Percentiles rank a stretch among this genome's conserved stretches.
phyloP scores from a whole-genome alignment of 768 basidiomycete species.

The Phallus indusiatus region DNA sequence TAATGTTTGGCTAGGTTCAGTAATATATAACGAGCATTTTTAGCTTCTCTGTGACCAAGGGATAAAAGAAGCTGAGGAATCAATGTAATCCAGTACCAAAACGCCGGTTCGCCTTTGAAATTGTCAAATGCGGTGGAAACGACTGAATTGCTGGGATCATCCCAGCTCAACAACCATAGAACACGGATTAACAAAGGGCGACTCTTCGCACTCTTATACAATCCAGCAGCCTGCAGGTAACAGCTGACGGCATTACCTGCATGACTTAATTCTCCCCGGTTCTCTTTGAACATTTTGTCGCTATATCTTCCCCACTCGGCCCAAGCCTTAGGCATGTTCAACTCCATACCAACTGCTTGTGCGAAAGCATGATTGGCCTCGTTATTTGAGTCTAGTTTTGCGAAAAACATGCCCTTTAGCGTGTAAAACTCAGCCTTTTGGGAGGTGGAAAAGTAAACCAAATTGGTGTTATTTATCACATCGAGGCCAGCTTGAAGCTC shows the following conservation, averaged over 20 bases:
- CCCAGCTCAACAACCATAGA: slow-evolving; percentile 92
- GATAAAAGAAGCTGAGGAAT: slow-evolving; percentile 91
- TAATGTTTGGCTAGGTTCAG: slow-evolving; percentile 83
- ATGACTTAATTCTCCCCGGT: slow-evolving; percentile 57
- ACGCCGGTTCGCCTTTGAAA: slow-evolving; percentile 92
- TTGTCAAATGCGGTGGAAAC: slow-evolving; percentile 75
- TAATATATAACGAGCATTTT: slow-evolving; percentile 83
- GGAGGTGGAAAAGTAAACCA: slow-evolving; percentile 89
- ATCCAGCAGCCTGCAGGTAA: slow-evolving; percentile 93
- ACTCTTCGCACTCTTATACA: slow-evolving; percentile 90
- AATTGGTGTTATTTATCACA: slow-evolving; percentile 98
- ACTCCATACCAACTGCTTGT: slow-evolving; percentile 93
- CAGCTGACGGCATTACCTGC: slow-evolving; percentile 93
- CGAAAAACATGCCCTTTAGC: slow-evolving; percentile 97
- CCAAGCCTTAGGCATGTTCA: slow-evolving; percentile 94
- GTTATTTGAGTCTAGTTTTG: slow-evolving; percentile 72
- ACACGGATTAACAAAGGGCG: slow-evolving; percentile 85
- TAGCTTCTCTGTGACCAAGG: slow-evolving; percentile 84
- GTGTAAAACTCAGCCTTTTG: slow-evolving; percentile 99
- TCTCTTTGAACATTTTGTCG: slow-evolving; percentile 87
- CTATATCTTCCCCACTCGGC: slow-evolving; percentile 96
- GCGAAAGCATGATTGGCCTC: slow-evolving; percentile 90
- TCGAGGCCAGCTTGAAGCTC: slow-evolving; percentile 92
- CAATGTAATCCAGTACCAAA: slow-evolving; percentile 98
- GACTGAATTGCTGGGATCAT: slow-evolving; percentile 64